phyloP scores from a whole-genome alignment of 2,329 filamentous ascomycete genomes.

The Coleophoma crateriformis region DNA sequence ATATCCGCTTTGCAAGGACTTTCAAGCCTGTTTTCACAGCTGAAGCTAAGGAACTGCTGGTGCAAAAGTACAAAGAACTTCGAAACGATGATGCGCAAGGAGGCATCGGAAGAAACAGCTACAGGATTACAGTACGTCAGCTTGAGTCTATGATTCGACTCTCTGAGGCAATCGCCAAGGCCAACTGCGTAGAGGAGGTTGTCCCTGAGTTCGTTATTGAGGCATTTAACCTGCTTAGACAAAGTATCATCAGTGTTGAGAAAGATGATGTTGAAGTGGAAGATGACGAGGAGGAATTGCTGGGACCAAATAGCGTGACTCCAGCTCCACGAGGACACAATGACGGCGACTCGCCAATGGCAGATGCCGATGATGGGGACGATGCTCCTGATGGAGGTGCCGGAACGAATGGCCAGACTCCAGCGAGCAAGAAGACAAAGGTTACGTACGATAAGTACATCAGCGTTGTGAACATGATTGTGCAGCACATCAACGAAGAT shows the following conservation, averaged over 20 bases:
- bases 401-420: constrained; percentile 11
- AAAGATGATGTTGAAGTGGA: constrained; percentile 96
- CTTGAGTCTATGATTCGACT: constrained; percentile 93
- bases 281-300: constrained; percentile 61
- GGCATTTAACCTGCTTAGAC: constrained; percentile 83
- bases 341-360: constrained; percentile 47
- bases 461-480: constrained; percentile 79
- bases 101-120: constrained; percentile 89
- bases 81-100: constrained; percentile 90
- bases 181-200: constrained; percentile 92
- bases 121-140: constrained; percentile 95
- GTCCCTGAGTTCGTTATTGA: constrained; percentile 81
- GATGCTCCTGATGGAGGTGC: constrained; percentile 23
- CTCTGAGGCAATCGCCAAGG: constrained; percentile 96
- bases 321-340: constrained; percentile 28
- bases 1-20: constrained; percentile 92
- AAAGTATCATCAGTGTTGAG: constrained; percentile 96
- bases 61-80: constrained; percentile 93
- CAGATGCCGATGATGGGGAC: constrained; percentile 36
- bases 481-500: constrained; percentile 78
- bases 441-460: constrained; percentile 97
- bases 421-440: constrained; percentile 56
- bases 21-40: constrained; percentile 91
- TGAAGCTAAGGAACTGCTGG: constrained; percentile 78
- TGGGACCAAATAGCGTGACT: constrained; percentile 37